Evolutionary conservation across 768 basidiomycete species (phyloP).

Genomic region (Xanthoconium stramineum): DNA sequence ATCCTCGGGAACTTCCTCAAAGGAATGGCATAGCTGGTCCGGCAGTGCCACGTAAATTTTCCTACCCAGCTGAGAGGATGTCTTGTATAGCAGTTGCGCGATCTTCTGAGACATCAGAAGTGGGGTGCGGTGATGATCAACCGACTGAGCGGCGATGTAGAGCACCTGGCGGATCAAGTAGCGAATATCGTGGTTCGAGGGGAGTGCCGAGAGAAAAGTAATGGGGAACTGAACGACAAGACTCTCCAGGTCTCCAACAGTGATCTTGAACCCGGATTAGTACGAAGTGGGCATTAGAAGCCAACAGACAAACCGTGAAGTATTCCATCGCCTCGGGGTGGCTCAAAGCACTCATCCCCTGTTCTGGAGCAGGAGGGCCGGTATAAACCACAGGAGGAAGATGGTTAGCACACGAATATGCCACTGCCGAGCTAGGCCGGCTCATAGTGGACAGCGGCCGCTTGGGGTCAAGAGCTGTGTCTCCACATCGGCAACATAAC

Average conservation of each 20-base stretch:
- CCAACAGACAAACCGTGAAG: constrained; percentile 56
- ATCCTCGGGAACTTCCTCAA: constrained; percentile 93
- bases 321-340: constrained; percentile 88
- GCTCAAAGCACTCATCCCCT: constrained; percentile 44
- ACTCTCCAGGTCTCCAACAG: constrained; percentile 69
- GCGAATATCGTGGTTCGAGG: constrained; percentile 83
- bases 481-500: constrained; percentile 12
- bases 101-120: constrained; percentile 95
- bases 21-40: constrained; percentile 83
- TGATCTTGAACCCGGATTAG: constrained; percentile 18
- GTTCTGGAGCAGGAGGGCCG: constrained; percentile 64
- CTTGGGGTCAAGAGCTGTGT: constrained; percentile 52
- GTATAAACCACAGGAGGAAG: constrained; percentile 46
- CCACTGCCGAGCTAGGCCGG: constrained; percentile 67
- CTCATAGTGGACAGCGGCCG: constrained; percentile 50
- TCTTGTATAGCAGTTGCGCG: constrained; percentile 92
- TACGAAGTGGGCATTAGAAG: background rate
- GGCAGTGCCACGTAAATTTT: constrained; percentile 91
- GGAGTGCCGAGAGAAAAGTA: constrained; percentile 65
- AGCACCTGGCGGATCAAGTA: constrained; percentile 82
- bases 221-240: constrained; percentile 72
- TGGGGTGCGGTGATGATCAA: constrained; percentile 81
- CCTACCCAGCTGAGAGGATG: constrained; percentile 76
- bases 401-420: constrained; percentile 53
- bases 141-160: constrained; percentile 72